These are phyloP conservation scores for Dactylellina drechsleri DNA, from an alignment of 2,329 filamentous ascomycete species.

Conservation along the genomic window DNA sequence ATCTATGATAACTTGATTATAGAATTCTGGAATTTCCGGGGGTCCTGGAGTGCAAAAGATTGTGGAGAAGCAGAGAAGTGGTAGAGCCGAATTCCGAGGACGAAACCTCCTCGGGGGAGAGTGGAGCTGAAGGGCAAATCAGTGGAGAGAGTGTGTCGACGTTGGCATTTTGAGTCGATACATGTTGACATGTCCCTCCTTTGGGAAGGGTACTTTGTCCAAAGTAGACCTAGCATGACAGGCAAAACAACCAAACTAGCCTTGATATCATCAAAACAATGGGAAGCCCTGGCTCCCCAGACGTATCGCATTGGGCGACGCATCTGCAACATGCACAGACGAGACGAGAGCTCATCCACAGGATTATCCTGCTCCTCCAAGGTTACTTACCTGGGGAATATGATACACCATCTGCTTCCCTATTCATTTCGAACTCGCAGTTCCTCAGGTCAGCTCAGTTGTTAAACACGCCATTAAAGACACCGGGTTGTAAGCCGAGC, in stretches of 20 bases:
- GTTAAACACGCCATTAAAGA: slow-evolving; percentile 19
- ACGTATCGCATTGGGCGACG: slow-evolving; percentile 30
- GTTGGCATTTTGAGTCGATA: slow-evolving; percentile 15
- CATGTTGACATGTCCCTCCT: slow-evolving; percentile 40
- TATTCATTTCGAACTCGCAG: slow-evolving; percentile 57
- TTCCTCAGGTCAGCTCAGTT: slow-evolving; percentile 37
- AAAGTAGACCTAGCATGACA: slow-evolving; percentile 17
- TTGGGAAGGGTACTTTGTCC: slow-evolving; percentile 34
- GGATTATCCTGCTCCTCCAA: slow-evolving; percentile 18
- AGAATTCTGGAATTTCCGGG: slow-evolving; percentile 12
- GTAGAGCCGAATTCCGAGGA: slow-evolving; percentile 42
- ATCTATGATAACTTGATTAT: slow-evolving; percentile 18
- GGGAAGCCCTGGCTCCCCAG: slow-evolving; percentile 47
- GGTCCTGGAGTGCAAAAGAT: slow-evolving; percentile 1
- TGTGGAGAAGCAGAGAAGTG: slow-evolving; percentile 1
- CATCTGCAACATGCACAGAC: slow-evolving; percentile 53
- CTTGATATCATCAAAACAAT: slow-evolving; percentile 40
- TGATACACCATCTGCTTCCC: slow-evolving; percentile 74
- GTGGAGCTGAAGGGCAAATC: slow-evolving; percentile 32
- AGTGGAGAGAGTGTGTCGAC: slow-evolving; percentile 13
- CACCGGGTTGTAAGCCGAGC: slow-evolving; percentile 15
- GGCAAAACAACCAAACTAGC: slow-evolving; percentile 12
- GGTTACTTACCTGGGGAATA: slow-evolving; percentile 59
- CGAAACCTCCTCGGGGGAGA: slow-evolving; percentile 9
- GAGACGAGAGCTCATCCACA: slow-evolving; percentile 44